These are phyloP conservation scores for Carex pumila DNA, from an alignment of 176 grass and related monocot genomes.

Conservation along the genomic window DNA sequence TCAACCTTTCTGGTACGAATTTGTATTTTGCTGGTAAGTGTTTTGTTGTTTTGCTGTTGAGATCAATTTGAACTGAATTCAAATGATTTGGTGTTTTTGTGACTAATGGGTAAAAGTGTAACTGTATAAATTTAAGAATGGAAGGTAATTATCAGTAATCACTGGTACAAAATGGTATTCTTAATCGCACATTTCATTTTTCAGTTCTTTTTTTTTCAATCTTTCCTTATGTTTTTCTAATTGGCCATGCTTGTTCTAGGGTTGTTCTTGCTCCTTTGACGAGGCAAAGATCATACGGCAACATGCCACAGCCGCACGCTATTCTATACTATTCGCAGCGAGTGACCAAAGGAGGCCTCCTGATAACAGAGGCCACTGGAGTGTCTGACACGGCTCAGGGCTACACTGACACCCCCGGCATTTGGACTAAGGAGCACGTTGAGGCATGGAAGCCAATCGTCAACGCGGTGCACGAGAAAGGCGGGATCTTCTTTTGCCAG, in stretches of 20 bases:
- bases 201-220: neutral
- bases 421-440: conserved; percentile 44
- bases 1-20: too few relatives aligned
- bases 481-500: conserved; percentile 59
- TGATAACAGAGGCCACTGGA: conserved; percentile 41
- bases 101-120: too few relatives aligned
- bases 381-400: conserved; percentile 55
- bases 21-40: too few relatives aligned
- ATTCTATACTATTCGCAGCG: conserved; percentile 44
- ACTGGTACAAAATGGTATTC: too few relatives aligned
- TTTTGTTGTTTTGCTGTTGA: too few relatives aligned
- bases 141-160: too few relatives aligned
- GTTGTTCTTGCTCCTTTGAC: conserved; percentile 54
- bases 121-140: too few relatives aligned
- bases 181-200: too few relatives aligned
- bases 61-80: too few relatives aligned
- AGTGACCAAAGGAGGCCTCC: conserved; percentile 24
- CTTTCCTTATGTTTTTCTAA: neutral
- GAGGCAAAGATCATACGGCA: conserved; percentile 40
- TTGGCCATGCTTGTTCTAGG: conserved; percentile 1
- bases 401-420: conserved; percentile 31
- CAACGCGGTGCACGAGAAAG: conserved; percentile 37
- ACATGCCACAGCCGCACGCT: conserved; percentile 43
- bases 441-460: conserved; percentile 46
- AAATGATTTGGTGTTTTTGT: too few relatives aligned